Percentiles rank a stretch among this genome's conserved stretches.
Evolutionary conservation across 2,329 filamentous ascomycete species (phyloP).

Genomic region (Aureobasidium sp.): DNA sequence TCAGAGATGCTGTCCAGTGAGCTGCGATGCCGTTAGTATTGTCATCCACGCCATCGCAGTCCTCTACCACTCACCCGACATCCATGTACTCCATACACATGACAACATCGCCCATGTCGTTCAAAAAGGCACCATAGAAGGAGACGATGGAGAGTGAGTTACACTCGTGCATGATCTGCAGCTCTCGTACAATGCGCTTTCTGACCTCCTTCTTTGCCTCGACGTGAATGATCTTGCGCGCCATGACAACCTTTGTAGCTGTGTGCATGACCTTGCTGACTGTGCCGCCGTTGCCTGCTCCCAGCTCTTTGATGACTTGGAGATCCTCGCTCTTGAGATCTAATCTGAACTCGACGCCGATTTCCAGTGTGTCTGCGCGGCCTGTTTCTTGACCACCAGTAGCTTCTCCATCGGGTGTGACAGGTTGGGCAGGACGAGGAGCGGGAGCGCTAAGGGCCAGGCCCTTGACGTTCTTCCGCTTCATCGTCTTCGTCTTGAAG

Average conservation of each 20-base stretch:
- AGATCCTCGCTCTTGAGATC: constrained; percentile 88
- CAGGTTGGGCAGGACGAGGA: constrained; percentile 62
- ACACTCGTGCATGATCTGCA: constrained; percentile 98
- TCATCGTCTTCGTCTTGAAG: constrained; percentile 72
- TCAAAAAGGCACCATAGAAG: constrained; percentile 95
- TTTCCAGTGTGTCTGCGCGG: constrained; percentile 71
- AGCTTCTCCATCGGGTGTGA: constrained; percentile 61
- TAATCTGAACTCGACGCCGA: constrained; percentile 93
- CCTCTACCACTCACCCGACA: constrained; percentile 64
- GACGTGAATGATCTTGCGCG: constrained; percentile 78
- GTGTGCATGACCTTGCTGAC: constrained; percentile 97
- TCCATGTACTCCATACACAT: constrained; percentile 99
- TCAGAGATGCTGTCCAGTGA: constrained; percentile 89
- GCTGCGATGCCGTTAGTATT: constrained; percentile 40
- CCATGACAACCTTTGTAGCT: constrained; percentile 93
- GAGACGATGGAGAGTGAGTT: constrained; percentile 95
- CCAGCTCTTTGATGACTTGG: constrained; percentile 87
- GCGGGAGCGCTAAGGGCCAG: constrained; percentile 76
- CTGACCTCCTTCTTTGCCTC: constrained; percentile 96
- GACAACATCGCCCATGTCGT: constrained; percentile 93
- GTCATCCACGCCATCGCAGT: neutral
- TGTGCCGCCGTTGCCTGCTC: constrained; percentile 92
- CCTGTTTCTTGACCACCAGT: constrained; percentile 53
- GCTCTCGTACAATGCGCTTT: constrained; percentile 91
- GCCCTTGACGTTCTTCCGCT: constrained; percentile 98